Percentiles rank a stretch among this genome's conserved stretches.
These are phyloP conservation scores for Fraxinus paxiana DNA, from an alignment of 305 asterid genomes.

Conservation along the genomic window DNA sequence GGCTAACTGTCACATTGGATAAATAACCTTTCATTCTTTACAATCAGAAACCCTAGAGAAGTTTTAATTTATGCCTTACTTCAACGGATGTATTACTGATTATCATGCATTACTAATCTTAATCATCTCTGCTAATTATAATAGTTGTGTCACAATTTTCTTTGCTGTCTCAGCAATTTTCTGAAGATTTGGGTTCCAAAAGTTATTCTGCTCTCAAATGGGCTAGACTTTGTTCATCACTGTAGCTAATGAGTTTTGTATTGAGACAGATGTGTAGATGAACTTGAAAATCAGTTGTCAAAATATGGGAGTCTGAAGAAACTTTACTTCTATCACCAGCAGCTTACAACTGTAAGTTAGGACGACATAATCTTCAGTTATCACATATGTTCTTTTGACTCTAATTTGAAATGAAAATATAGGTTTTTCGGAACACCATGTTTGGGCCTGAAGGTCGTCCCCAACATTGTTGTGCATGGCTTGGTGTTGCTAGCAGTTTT, in stretches of 20 bases:
- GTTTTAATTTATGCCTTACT: background rate
- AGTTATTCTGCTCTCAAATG: background rate
- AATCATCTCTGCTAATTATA: background rate
- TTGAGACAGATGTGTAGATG: slow-evolving; percentile 88
- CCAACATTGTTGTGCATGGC: slow-evolving; percentile 99
- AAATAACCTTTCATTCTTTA: background rate
- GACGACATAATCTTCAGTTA: slow-evolving; percentile 16
- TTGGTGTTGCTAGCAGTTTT: slow-evolving; percentile 97
- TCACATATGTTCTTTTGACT: slow-evolving; percentile 20
- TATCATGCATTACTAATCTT: background rate
- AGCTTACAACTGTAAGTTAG: slow-evolving; percentile 84
- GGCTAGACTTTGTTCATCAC: background rate
- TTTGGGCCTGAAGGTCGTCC: slow-evolving; percentile 99
- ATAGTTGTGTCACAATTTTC: background rate
- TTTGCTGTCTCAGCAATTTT: background rate
- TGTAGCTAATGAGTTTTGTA: slow-evolving; percentile 25
- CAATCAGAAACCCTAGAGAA: background rate
- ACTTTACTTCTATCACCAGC: slow-evolving; percentile 94
- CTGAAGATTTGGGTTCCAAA: slow-evolving; percentile 2
- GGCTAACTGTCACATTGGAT: background rate
- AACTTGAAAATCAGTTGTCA: slow-evolving; percentile 85
- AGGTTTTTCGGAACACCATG: slow-evolving; percentile 99
- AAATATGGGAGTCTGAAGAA: slow-evolving; percentile 91
- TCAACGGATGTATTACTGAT: background rate
- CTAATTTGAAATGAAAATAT: slow-evolving; percentile 26